Evolutionary conservation across 176 grass and related monocot genomes (phyloP), one percentile per base, ranked within the genome.

Genomic region (bread wheat (Triticum aestivum)): DNA sequence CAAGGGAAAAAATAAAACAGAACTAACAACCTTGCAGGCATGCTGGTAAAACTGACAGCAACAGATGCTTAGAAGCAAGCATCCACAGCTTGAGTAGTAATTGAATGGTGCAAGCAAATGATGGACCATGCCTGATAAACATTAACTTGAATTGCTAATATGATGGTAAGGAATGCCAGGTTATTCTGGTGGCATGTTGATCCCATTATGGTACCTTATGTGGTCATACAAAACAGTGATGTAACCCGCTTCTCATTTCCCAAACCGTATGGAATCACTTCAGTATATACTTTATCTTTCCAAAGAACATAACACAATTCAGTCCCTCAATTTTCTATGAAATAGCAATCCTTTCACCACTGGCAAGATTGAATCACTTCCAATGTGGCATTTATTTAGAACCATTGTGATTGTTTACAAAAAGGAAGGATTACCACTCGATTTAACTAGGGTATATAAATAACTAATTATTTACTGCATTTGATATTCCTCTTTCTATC

Each of bases 131-230:
- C 10, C 38, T 45, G 17, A 80, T 80, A 79, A 56, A 79, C 64
- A 87, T 45, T 13, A 87, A 79, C 26, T 39, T 44, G 49, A 14
- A 15, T 45, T 76, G 65, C 6, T 42, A n/a, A 59, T 21, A 21
- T 54, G 51, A 54, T 6, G 17, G 51, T 54, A 21, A 59, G 56
- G 18, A 59, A 59, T 59, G 18, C 15, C 69, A 78, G 6, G 34
- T 41, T 33, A 79, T 61, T 62, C 23, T 59, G 6, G 65, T 21
- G 35, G 52, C 10, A 69, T n/a, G 17, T 45, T 79, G 45, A 78
- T 86, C 74, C 39, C 76, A 79, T 79, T 26, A 62, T 34, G 37
- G 51, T 71, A 32, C 21, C 73, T 78, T 45, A 69, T 70, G 13
- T 67, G 42, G 47, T 54, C 33, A 79, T 33, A 79, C 18, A 38